Evolutionary conservation across 306 rosid species (phyloP).

Genomic region (Quercus ilex): DNA sequence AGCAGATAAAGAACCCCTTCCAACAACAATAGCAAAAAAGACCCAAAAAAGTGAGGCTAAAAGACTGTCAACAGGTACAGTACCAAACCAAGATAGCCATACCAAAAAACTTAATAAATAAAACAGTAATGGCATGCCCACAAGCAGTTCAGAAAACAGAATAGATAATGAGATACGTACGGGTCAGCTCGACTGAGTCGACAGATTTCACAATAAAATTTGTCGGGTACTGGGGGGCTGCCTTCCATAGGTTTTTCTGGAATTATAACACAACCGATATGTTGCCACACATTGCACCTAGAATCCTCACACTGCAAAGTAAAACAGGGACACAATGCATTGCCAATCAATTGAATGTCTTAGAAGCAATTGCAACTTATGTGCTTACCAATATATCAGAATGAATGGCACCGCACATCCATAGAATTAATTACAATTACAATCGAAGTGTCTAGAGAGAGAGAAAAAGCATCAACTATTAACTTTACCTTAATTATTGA

Average conservation of each 20-base stretch:
- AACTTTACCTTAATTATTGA: constrained; percentile 74
- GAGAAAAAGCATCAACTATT: constrained; percentile 5
- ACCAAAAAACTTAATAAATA: neutral
- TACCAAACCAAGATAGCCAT: neutral
- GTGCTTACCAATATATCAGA: neutral
- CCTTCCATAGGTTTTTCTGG: constrained; percentile 87
- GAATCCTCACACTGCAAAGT: constrained; percentile 86
- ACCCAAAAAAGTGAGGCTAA: too few species aligned
- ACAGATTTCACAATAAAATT: constrained; percentile 85
- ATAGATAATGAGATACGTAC: constrained; percentile 47
- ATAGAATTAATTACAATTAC: neutral
- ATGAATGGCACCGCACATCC: neutral
- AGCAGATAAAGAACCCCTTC: too few species aligned
- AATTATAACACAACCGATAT: constrained; percentile 79
- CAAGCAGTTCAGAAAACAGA: constrained; percentile 8
- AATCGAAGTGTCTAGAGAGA: constrained; percentile 1
- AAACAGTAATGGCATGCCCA: constrained; percentile 4
- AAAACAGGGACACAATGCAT: neutral
- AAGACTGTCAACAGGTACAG: too few species aligned
- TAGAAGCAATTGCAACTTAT: neutral
- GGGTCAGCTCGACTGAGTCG: constrained; percentile 97
- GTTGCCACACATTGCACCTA: constrained; percentile 92
- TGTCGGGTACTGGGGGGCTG: constrained; percentile 60
- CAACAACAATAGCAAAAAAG: too few species aligned
- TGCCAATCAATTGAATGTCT: constrained; percentile 7